Base-by-base conservation (phyloP, 116 monocot species). In the Iris pallida region DNA sequence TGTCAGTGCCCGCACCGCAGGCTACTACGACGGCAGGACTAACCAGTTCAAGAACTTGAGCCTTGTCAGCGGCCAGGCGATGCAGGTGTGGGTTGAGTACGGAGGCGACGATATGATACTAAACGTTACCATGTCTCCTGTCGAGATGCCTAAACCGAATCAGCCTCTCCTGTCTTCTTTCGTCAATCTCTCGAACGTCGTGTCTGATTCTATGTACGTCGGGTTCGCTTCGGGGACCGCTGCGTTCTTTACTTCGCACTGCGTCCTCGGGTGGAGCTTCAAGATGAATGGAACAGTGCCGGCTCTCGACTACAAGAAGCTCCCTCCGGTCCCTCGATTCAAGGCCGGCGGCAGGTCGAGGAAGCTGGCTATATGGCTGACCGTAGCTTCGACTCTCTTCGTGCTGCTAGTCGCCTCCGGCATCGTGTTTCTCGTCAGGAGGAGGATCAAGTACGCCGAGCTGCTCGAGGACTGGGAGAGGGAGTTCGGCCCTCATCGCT, bases 161-260 rank as follows among this genome's bases (percentile, higher is more conserved):
- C 40, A 49, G 14, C 80, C 80, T 15, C 65, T 80, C 5, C 20
- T 70, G 6, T 70, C 75, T 10, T 75, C 64, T 43, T 52, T 20
- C 12, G 49, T 80, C 8, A 71, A 80, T 55, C 65, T 80, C 18
- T 43, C 75, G 4, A 53, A 43, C 53, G 42, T 75, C 17, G 41
- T 80, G 12, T 13, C 57, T 0, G 68, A 76, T 20, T 6, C 55
- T 5, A 81, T 76, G 76, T 81, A 43, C 57, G 76, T 73, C 13
- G 81, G 80, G 19, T 80, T 80, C 75, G 71, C 80, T 53, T 57
- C 80, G 19, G 71, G 75, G 18, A 80, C 80, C 7, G 75, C 75
- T 1, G 16, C 75, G 30, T 62, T 80, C 42, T 75, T 71, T 4
- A 75, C 75, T 60, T 75, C 71, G 9, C 80, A 80, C 19, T 75